A percentile compares a stretch with the other conserved stretches of the same genome.
phyloP scores from a whole-genome alignment of 208 protist species.

The Herpetomonas tarakana region DNA sequence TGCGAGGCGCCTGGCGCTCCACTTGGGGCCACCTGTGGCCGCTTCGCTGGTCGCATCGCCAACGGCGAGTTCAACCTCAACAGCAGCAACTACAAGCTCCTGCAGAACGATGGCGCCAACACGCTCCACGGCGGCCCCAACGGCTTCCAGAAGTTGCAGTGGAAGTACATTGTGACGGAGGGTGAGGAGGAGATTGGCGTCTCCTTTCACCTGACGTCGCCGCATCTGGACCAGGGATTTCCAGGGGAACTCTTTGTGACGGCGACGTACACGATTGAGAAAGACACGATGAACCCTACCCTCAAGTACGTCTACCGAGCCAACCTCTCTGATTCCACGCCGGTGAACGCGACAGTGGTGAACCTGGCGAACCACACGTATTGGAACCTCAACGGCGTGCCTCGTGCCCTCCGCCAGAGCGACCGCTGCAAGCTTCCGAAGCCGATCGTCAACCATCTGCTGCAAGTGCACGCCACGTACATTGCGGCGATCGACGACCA shows the following conservation, averaged over 20 bases:
- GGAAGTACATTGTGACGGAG: conserved; percentile 72
- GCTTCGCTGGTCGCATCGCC: conserved; percentile 65
- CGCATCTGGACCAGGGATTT: conserved; percentile 79
- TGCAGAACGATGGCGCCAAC: conserved; percentile 55
- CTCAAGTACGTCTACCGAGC: conserved; percentile 60
- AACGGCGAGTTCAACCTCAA: conserved; percentile 50
- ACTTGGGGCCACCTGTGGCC: conserved; percentile 38
- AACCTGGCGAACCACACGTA: conserved; percentile 78
- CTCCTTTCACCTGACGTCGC: conserved; percentile 61
- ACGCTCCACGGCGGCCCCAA: conserved; percentile 71
- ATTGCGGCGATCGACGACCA: conserved; percentile 40
- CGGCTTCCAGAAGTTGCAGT: conserved; percentile 57
- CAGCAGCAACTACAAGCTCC: conserved; percentile 42
- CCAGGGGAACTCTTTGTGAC: conserved; percentile 71
- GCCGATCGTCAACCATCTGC: conserved; percentile 52
- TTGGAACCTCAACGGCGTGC: conserved; percentile 83
- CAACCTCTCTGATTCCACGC: conserved; percentile 44
- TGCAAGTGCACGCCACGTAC: conserved; percentile 49
- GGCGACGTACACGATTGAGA: conserved; percentile 65
- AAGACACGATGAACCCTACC: conserved; percentile 23
- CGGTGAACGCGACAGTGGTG: conserved; percentile 61
- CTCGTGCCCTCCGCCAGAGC: conserved; percentile 14
- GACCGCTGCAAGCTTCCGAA: conserved; percentile 22
- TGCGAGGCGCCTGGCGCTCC: conserved; percentile 16
- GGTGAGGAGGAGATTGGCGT: conserved; percentile 68